These are phyloP conservation scores for Neurospora sp. DNA, from an alignment of 495 filamentous ascomycete genomes.

Conservation along the genomic window DNA sequence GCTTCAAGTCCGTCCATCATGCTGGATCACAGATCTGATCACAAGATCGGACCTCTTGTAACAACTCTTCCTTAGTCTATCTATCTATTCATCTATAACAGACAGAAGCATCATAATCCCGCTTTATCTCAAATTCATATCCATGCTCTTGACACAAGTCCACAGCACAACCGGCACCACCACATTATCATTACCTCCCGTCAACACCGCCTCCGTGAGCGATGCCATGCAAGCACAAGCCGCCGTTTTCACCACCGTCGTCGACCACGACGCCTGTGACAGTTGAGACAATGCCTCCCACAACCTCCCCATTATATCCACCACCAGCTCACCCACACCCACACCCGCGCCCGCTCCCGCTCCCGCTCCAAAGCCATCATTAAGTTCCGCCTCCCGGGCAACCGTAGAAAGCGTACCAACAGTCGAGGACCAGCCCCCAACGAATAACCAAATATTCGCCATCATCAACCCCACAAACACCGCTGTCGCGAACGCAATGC, in stretches of 20 bases:
- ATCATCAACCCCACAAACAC: slow-evolving; percentile 63
- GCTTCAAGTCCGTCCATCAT: not conserved
- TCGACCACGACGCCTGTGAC: slow-evolving; percentile 22
- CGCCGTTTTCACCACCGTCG: slow-evolving; percentile 46
- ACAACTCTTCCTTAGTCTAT: not conserved
- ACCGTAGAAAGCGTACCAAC: not conserved
- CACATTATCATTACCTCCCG: slow-evolving; percentile 98
- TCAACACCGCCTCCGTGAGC: slow-evolving; percentile 88
- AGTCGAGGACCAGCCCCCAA: slow-evolving; percentile 56
- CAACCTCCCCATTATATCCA: slow-evolving; percentile 2
- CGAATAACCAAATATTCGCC: slow-evolving; percentile 63
- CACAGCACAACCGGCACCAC: slow-evolving; percentile 92
- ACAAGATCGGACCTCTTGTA: not conserved
- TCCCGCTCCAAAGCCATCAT: slow-evolving; percentile 4
- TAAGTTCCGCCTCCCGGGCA: slow-evolving; percentile 13
- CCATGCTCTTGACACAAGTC: slow-evolving; percentile 73
- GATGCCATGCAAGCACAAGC: slow-evolving; percentile 72
- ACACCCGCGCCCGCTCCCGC: slow-evolving; percentile 2
- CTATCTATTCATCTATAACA: not conserved
- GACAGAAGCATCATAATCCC: not conserved
- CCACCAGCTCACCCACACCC: slow-evolving; percentile 1
- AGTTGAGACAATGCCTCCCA: not conserved
- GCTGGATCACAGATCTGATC: not conserved
- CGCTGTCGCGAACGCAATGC: slow-evolving; percentile 69
- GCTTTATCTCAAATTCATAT: slow-evolving; percentile 25